Evolutionary conservation across 2,329 filamentous ascomycete genomes (phyloP).

Genomic region (Colletotrichum godetiae): DNA sequence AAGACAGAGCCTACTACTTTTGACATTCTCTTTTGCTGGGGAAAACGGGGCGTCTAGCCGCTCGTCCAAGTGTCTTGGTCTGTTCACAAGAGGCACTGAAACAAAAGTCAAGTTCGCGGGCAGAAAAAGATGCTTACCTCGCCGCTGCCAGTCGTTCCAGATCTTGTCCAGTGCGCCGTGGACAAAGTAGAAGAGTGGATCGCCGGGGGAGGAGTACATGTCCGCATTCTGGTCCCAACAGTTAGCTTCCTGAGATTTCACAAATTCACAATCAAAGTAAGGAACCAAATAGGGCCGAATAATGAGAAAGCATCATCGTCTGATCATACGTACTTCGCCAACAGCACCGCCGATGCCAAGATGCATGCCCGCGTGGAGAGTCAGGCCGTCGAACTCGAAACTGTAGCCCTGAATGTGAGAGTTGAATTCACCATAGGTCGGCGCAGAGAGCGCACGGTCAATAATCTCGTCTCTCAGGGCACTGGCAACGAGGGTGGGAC

Average conservation of each 20-base stretch:
- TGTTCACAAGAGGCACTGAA: not conserved
- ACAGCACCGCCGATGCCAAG: not conserved
- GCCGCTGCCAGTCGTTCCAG: slow-evolving; percentile 41
- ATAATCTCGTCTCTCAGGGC: not conserved
- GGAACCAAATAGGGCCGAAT: not conserved
- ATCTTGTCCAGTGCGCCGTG: slow-evolving; percentile 42
- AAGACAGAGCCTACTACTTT: not conserved
- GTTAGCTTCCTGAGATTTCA: not conserved
- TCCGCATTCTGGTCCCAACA: not conserved
- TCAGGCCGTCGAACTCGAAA: not conserved
- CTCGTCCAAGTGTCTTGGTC: not conserved
- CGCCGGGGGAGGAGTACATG: slow-evolving; percentile 44
- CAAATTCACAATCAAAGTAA: too few species aligned
- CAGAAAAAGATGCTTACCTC: not conserved
- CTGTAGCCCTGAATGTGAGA: not conserved
- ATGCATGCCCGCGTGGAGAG: not conserved
- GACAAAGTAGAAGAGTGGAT: slow-evolving; percentile 42
- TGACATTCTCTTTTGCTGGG: not conserved
- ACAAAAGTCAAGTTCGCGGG: not conserved
- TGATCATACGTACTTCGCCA: not conserved
- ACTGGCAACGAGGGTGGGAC: not conserved
- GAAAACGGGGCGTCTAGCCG: not conserved
- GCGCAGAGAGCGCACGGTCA: not conserved
- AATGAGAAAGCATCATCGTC: not conserved
- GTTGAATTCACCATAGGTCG: not conserved